Evolutionary conservation across 2,329 filamentous ascomycete species (phyloP).

Genomic region (Botryotinia calthae): DNA sequence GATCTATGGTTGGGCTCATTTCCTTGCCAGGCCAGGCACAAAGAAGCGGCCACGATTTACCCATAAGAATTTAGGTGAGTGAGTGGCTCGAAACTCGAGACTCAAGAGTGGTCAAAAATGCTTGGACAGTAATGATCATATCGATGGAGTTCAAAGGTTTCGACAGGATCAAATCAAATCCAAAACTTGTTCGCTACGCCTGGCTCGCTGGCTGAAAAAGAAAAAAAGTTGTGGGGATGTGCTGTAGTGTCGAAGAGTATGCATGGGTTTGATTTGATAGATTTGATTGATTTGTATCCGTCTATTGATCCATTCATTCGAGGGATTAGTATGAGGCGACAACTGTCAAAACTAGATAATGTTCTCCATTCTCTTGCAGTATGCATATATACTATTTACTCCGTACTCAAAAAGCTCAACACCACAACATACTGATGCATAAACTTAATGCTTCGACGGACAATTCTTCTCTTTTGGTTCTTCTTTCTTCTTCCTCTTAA

Average conservation of each 20-base stretch:
- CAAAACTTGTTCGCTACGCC: not conserved
- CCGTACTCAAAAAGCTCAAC: not conserved
- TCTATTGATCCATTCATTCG: slow-evolving; percentile 5
- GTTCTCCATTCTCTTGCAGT: not conserved
- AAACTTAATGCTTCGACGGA: not conserved
- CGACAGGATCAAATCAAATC: not conserved
- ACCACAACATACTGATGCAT: slow-evolving; percentile 2
- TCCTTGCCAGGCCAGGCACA: not conserved
- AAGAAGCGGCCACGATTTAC: not conserved
- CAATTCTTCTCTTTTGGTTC: not conserved
- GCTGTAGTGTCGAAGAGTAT: not conserved
- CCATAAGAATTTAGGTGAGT: not conserved
- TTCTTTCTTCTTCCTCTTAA: not conserved
- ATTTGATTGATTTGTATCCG: not conserved
- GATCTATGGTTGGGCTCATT: not conserved
- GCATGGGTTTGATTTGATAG: slow-evolving; percentile 3
- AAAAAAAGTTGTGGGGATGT: slow-evolving; percentile 11
- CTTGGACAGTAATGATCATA: not conserved
- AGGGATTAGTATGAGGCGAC: slow-evolving; percentile 16
- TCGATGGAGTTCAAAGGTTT: not conserved
- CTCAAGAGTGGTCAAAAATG: not conserved
- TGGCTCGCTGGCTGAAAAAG: not conserved
- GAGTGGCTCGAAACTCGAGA: not conserved
- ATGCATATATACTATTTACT: slow-evolving; percentile 13
- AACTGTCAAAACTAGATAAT: slow-evolving; percentile 16